These are phyloP conservation scores for Yarrowia bubula DNA, from an alignment of 805 yeast genomes.

Conservation along the genomic window DNA sequence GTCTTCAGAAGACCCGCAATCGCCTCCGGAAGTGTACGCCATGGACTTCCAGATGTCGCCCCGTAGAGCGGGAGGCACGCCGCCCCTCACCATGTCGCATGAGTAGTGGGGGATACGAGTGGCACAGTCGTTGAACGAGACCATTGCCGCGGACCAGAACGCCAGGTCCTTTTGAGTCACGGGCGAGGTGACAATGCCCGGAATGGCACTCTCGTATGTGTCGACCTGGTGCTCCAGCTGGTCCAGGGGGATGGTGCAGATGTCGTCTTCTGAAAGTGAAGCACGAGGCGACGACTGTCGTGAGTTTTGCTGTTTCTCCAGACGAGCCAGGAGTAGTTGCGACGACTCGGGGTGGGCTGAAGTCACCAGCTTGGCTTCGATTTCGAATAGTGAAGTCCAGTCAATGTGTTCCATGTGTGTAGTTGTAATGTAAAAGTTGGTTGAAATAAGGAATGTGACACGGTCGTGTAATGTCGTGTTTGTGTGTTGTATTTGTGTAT, in stretches of 20 bases:
- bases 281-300: slow-evolving; percentile 12
- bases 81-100: slow-evolving; percentile 37
- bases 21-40: slow-evolving; percentile 30
- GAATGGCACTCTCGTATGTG: slow-evolving; percentile 11
- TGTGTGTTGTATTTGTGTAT: background rate
- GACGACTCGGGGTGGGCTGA: slow-evolving; percentile 16
- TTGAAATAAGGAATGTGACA: background rate
- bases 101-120: slow-evolving; percentile 37
- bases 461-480: slow-evolving; percentile 1
- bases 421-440: background rate
- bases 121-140: slow-evolving; percentile 38
- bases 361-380: slow-evolving; percentile 19
- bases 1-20: slow-evolving; percentile 16
- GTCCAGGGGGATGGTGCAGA: slow-evolving; percentile 8
- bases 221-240: slow-evolving; percentile 5
- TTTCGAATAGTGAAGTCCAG: slow-evolving; percentile 25
- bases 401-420: slow-evolving; percentile 22
- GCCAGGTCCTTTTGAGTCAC: slow-evolving; percentile 33
- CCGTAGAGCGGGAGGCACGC: slow-evolving; percentile 40
- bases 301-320: slow-evolving; percentile 14
- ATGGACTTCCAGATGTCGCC: slow-evolving; percentile 41
- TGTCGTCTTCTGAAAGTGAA: slow-evolving; percentile 11
- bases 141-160: slow-evolving; percentile 41
- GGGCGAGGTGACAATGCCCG: background rate
- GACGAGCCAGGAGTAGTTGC: slow-evolving; percentile 8